These are phyloP conservation scores for Persicaria tinctoria DNA, from an alignment of 148 eudicot species.

Conservation along the genomic window DNA sequence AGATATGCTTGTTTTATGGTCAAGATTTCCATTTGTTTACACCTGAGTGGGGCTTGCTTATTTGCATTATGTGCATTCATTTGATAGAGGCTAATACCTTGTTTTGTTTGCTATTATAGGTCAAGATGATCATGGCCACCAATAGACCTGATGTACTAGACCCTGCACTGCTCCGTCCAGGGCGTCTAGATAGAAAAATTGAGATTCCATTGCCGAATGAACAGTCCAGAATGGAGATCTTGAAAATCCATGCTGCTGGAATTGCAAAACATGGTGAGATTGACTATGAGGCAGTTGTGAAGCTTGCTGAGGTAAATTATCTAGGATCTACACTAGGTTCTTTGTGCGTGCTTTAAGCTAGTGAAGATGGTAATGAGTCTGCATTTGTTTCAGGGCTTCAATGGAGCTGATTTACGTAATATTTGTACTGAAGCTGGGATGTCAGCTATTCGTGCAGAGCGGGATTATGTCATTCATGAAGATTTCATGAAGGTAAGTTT, in stretches of 20 bases:
- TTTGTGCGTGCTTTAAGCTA: too few species aligned
- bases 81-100: neutral
- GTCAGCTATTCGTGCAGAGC: slow-evolving; percentile 92
- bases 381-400: slow-evolving; percentile 49
- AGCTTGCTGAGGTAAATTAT: slow-evolving; percentile 76
- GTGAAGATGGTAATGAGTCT: too few species aligned
- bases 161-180: slow-evolving; percentile 99
- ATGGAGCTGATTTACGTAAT: slow-evolving; percentile 92
- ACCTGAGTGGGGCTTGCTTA: neutral
- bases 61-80: neutral
- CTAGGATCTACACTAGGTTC: neutral
- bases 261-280: slow-evolving; percentile 99
- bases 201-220: slow-evolving; percentile 99
- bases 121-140: slow-evolving; percentile 98
- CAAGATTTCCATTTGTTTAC: neutral
- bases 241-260: slow-evolving; percentile 95
- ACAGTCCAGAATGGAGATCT: slow-evolving; percentile 90
- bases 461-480: slow-evolving; percentile 93
- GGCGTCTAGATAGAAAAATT: slow-evolving; percentile 93
- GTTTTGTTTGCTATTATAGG: slow-evolving; percentile 25
- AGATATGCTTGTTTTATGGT: neutral
- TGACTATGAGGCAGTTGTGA: slow-evolving; percentile 96
- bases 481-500: slow-evolving; percentile 79
- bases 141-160: slow-evolving; percentile 97
- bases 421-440: slow-evolving; percentile 95